Evolutionary conservation across 2,329 filamentous ascomycete species (phyloP).

Genomic region (Diaporthe australafricana): DNA sequence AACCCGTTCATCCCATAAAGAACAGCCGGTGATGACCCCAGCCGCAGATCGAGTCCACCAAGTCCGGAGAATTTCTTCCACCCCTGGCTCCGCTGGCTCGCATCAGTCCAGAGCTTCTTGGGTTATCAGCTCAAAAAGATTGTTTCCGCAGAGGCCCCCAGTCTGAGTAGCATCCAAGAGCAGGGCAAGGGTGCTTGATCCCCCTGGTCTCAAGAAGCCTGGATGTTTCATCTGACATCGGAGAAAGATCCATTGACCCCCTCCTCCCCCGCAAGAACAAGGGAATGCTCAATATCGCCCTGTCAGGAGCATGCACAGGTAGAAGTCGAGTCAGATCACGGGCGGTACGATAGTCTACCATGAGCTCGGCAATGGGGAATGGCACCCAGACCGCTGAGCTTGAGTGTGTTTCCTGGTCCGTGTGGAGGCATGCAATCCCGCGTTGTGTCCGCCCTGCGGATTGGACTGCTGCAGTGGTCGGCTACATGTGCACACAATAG

Average conservation of each 20-base stretch:
- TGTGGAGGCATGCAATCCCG: background rate
- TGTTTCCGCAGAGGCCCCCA: background rate
- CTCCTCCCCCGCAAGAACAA: background rate
- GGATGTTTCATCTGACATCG: slow-evolving; percentile 1
- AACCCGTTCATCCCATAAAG: background rate
- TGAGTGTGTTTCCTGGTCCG: background rate
- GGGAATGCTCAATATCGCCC: background rate
- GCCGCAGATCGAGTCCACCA: background rate
- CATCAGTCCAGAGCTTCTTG: background rate
- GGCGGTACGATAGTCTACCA: background rate
- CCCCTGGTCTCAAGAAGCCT: slow-evolving; percentile 6
- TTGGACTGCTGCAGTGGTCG: background rate
- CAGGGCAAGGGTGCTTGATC: background rate
- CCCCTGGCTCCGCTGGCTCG: background rate
- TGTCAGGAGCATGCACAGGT: background rate
- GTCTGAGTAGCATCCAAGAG: background rate
- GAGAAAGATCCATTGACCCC: background rate
- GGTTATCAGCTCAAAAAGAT: background rate
- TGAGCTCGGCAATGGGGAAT: too few species aligned
- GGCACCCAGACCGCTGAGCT: background rate
- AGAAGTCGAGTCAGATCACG: background rate
- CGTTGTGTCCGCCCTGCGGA: background rate
- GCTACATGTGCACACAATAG: background rate
- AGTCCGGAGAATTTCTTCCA: background rate
- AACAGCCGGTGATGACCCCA: background rate